phyloP scores from a whole-genome alignment of 2,329 filamentous ascomycete genomes.

The Cercospora brassicicola region DNA sequence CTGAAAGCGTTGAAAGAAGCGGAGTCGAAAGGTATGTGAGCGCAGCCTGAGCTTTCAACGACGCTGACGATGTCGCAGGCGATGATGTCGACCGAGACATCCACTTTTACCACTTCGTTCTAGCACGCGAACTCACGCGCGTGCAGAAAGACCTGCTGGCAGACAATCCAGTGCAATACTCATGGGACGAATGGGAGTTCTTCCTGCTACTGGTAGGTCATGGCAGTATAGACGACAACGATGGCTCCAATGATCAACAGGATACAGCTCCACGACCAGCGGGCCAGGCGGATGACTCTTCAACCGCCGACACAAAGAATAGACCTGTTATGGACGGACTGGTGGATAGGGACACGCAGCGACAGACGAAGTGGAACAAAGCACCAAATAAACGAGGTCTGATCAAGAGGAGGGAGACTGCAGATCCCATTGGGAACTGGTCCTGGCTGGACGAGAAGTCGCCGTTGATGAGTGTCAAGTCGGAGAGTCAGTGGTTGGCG shows the following conservation, averaged over 20 bases:
- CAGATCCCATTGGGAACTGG: conserved; percentile 52
- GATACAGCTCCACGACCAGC: neutral
- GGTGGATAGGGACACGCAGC: conserved; percentile 25
- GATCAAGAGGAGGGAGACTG: conserved; percentile 21
- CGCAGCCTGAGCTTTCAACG: neutral
- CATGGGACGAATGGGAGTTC: conserved; percentile 50
- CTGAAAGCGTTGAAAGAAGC: conserved; percentile 39
- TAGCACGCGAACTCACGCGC: conserved; percentile 47
- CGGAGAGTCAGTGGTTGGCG: conserved; percentile 72
- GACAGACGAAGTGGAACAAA: conserved; percentile 19
- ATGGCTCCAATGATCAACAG: conserved; percentile 29
- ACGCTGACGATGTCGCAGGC: conserved; percentile 35
- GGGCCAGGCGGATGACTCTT: neutral
- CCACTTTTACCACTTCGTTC: conserved; percentile 54
- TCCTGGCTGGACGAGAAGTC: conserved; percentile 71
- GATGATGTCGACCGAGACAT: conserved; percentile 50
- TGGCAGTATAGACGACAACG: conserved; percentile 41
- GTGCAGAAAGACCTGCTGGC: conserved; percentile 46
- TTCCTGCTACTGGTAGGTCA: conserved; percentile 52
- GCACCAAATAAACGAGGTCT: conserved; percentile 22
- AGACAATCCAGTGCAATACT: conserved; percentile 41
- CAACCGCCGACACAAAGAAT: neutral
- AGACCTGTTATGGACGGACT: conserved; percentile 27
- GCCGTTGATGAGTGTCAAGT: conserved; percentile 67
- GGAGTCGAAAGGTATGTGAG: conserved; percentile 8